These are phyloP conservation scores for Anthostomella pinea DNA, from an alignment of 2,329 filamentous ascomycete genomes.

Conservation along the genomic window DNA sequence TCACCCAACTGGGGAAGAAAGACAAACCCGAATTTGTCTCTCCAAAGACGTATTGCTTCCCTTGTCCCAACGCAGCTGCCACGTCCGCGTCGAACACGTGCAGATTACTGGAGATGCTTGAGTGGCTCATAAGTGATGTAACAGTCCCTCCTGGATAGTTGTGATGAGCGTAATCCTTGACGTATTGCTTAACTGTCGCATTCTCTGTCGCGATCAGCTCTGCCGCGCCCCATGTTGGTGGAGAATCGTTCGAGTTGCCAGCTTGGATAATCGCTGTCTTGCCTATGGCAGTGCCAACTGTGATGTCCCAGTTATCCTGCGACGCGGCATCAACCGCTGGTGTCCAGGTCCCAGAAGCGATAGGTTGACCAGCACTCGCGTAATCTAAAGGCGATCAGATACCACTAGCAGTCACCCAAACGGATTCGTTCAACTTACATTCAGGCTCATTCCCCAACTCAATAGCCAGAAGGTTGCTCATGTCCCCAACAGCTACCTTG, in stretches of 20 bases:
- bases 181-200: slow-evolving; percentile 35
- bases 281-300: slow-evolving; percentile 34
- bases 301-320: slow-evolving; percentile 38
- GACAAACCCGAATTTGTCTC: slow-evolving; percentile 47
- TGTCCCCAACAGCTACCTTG: slow-evolving; percentile 39
- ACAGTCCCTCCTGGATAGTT: slow-evolving; percentile 47
- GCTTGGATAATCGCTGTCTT: slow-evolving; percentile 38
- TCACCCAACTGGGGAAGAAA: neutral
- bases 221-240: slow-evolving; percentile 37
- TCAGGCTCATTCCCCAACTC: slow-evolving; percentile 58
- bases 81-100: slow-evolving; percentile 40
- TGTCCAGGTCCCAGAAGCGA: slow-evolving; percentile 36
- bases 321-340: slow-evolving; percentile 37
- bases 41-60: slow-evolving; percentile 46
- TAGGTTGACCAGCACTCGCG: slow-evolving; percentile 34
- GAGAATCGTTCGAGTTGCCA: slow-evolving; percentile 38
- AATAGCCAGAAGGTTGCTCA: slow-evolving; percentile 50
- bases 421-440: slow-evolving; percentile 26
- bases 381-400: no score
- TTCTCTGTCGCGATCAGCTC: slow-evolving; percentile 39
- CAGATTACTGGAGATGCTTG: slow-evolving; percentile 38
- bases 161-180: slow-evolving; percentile 44
- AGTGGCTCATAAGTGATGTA: slow-evolving; percentile 43
- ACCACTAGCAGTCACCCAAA: no score
- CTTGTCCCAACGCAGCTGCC: slow-evolving; percentile 34